Evolutionary conservation across 129 eudicot genomes (phyloP).

Genomic region (Silybum marianum): DNA sequence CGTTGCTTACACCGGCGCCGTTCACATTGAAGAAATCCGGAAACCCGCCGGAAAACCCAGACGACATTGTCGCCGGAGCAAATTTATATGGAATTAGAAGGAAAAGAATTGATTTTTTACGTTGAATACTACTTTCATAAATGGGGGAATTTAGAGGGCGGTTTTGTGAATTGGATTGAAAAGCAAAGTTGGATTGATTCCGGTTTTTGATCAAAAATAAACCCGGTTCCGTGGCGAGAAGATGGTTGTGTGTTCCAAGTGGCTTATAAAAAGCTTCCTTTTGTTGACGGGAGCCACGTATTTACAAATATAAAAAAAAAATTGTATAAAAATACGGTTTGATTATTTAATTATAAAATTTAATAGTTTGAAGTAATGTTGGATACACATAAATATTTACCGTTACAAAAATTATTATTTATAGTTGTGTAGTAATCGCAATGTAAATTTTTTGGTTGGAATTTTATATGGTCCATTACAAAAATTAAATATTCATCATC

Average conservation of each 20-base stretch:
- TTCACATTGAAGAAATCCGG: slow-evolving; percentile 42
- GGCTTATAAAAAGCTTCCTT: slow-evolving; percentile 36
- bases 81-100: not conserved
- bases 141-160: slow-evolving; percentile 16
- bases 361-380: slow-evolving; percentile 21
- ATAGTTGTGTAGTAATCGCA: slow-evolving; percentile 7
- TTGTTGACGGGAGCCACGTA: slow-evolving; percentile 34
- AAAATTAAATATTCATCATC: not conserved
- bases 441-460: slow-evolving; percentile 18
- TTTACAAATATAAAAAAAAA: slow-evolving; percentile 11
- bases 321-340: slow-evolving; percentile 25
- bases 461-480: not conserved
- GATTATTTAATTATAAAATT: slow-evolving; percentile 21
- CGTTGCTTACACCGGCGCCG: slow-evolving; percentile 26
- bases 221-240: not conserved
- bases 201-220: not conserved
- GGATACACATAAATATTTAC: slow-evolving; percentile 34
- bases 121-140: not conserved
- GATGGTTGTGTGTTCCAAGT: slow-evolving; percentile 13
- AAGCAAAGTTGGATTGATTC: slow-evolving; percentile 26
- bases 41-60: slow-evolving; percentile 56
- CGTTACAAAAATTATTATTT: slow-evolving; percentile 31
- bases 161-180: slow-evolving; percentile 26
- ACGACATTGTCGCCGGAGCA: slow-evolving; percentile 46
- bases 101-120: slow-evolving; percentile 6